Conservation (phyloP, 1,284 basidiomycete species). For the Leccinum fuscescens region DNA sequence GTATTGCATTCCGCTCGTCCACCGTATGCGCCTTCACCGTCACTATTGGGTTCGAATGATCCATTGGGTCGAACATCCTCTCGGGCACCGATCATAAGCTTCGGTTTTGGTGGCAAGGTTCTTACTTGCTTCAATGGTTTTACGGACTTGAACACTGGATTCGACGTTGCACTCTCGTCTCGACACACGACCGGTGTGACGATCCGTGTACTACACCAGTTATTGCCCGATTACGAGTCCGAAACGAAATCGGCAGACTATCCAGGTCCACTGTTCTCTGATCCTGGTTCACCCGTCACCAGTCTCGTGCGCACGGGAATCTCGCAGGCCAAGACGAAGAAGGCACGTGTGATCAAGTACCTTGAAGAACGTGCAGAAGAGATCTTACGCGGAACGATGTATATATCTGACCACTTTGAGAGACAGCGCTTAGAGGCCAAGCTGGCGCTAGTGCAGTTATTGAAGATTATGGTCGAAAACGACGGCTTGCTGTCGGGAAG, state of each 20-base stretch:
- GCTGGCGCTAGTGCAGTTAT: constrained; percentile 69
- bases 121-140: constrained; percentile 84
- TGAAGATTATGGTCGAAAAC: constrained; percentile 81
- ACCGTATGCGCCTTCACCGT: constrained; percentile 73
- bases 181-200: constrained; percentile 69
- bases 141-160: constrained; percentile 64
- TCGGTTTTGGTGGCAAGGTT: constrained; percentile 87
- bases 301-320: constrained; percentile 67
- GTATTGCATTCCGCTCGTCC: constrained; percentile 46
- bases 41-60: constrained; percentile 78
- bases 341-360: constrained; percentile 75
- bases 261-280: constrained; percentile 84
- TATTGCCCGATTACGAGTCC: constrained; percentile 67
- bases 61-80: constrained; percentile 73
- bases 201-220: constrained; percentile 63
- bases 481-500: constrained; percentile 83
- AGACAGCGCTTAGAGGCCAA: constrained; percentile 72
- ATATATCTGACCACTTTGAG: constrained; percentile 58
- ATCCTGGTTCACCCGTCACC: constrained; percentile 65
- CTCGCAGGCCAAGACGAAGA: constrained; percentile 78
- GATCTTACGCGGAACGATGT: constrained; percentile 73
- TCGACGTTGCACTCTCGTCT: constrained; percentile 74
- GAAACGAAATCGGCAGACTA: constrained; percentile 59
- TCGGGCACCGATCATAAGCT: constrained; percentile 77
- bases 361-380: constrained; percentile 75